Evolutionary conservation across 139 green algal species (phyloP), one percentile per base, ranked within the genome.

Genomic region (Eudorina sp.): DNA sequence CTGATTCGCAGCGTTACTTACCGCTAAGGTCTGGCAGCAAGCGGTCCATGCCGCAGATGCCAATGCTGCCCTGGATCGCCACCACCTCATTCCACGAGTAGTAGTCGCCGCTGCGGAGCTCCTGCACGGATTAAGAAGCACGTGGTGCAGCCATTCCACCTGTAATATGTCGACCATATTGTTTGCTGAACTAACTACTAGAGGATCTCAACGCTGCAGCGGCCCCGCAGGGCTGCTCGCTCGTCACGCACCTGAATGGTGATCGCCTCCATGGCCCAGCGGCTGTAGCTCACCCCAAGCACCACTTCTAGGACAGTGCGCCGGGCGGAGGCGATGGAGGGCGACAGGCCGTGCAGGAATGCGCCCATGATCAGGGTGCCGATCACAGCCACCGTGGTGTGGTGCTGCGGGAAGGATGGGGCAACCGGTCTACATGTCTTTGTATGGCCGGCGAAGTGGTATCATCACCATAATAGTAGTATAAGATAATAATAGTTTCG

Each of bases 351-450:
- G 68, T 90, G 78, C 46, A 93, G 31, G 66, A 93, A 93, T 5
- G 86, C 90, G 21, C 90, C 90, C 62, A 93, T 40, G 74, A 91
- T 91, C 48, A 93, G 81, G n/a, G 86, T 64, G 0, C 87, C 36
- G 46, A 93, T 90, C 16, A 93, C 86, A 4, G 81, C 74, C 4
- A 45, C n/a, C 4, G n/a, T 72, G 29, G 62, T 40, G 8, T 72
- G 62, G n/a, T 72, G 29, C 62, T 72, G n/a, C n/a, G 23, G 62
- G 29, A n/a, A 19, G n/a, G n/a, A 34, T 68, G 23, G 23, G 58
- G n/a, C n/a, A n/a, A n/a, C n/a, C n/a, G n/a, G n/a, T n/a, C n/a
- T n/a, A n/a, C n/a, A n/a, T n/a, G n/a, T n/a, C n/a, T n/a, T n/a
- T n/a, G n/a, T n/a, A n/a, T n/a, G n/a, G n/a, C n/a, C n/a, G n/a